Conservation (phyloP, 2,329 filamentous ascomycete species). For the Clonostachys rhizophaga region DNA sequence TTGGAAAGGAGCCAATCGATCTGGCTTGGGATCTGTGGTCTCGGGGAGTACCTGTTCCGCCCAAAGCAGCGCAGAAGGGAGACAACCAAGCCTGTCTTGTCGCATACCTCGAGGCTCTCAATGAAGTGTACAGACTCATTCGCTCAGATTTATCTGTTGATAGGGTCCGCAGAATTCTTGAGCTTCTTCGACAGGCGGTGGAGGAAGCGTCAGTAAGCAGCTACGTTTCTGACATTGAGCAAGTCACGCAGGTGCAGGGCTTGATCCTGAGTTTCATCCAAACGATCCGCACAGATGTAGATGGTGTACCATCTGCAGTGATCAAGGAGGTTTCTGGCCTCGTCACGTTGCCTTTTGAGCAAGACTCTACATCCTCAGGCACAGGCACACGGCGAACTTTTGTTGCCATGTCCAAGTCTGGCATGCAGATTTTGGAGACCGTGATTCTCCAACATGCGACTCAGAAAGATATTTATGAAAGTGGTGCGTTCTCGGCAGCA, state of each 20-base stretch:
- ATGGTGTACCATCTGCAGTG: constrained; percentile 62
- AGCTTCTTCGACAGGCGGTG: constrained; percentile 66
- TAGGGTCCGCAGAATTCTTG: constrained; percentile 63
- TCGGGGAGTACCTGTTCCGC: constrained; percentile 59
- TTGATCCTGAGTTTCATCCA: constrained; percentile 65
- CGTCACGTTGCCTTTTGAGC: constrained; percentile 62
- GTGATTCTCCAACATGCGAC: constrained; percentile 55
- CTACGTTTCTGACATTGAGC: constrained; percentile 70
- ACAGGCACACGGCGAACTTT: constrained; percentile 64
- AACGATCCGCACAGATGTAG: constrained; percentile 61
- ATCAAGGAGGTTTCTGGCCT: constrained; percentile 67
- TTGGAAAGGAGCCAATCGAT: constrained; percentile 49
- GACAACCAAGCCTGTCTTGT: constrained; percentile 80
- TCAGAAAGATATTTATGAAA: constrained; percentile 64
- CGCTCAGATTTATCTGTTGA: constrained; percentile 57
- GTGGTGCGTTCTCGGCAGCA: constrained; percentile 60
- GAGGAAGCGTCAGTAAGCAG: constrained; percentile 62
- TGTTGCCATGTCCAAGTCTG: constrained; percentile 80
- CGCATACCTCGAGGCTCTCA: constrained; percentile 74
- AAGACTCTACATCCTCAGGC: constrained; percentile 14
- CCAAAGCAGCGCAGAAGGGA: constrained; percentile 34
- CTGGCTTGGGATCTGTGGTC: constrained; percentile 69
- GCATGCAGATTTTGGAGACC: constrained; percentile 65
- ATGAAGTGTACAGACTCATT: constrained; percentile 75
- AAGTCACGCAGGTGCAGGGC: constrained; percentile 67